Conservation (phyloP, 148 eudicot species). For the Camellia lanceoleosa region DNA sequence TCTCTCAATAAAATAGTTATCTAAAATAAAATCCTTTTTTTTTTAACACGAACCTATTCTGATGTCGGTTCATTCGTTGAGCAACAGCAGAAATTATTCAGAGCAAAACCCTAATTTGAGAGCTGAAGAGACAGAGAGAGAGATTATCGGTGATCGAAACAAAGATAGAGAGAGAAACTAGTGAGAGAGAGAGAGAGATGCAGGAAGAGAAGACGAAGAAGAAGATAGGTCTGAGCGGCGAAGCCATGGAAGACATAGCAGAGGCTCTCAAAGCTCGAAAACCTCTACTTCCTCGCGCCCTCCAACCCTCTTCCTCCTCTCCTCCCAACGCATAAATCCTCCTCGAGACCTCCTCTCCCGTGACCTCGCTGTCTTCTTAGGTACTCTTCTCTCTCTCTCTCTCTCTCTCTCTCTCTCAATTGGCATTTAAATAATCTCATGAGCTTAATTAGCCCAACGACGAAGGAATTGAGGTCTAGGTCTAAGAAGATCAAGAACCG, state of each 20-base stretch:
- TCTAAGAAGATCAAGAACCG: conserved; percentile 74
- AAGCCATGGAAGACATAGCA: conserved; percentile 53
- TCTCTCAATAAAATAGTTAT: too few relatives aligned
- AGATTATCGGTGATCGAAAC: too few relatives aligned
- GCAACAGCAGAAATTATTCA: too few relatives aligned
- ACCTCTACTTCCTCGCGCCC: conserved; percentile 81
- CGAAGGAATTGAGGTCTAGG: conserved; percentile 54
- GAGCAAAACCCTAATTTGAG: background rate
- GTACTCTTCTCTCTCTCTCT: conserved; percentile 25
- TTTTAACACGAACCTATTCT: too few relatives aligned
- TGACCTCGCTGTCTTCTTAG: conserved; percentile 77
- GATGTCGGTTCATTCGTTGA: too few relatives aligned
- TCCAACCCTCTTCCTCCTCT: conserved; percentile 45
- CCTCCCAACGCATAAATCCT: conserved; percentile 65
- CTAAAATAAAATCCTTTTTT: too few relatives aligned
- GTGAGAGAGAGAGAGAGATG: conserved; percentile 16
- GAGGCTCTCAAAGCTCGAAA: conserved; percentile 60
- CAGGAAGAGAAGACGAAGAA: conserved; percentile 16
- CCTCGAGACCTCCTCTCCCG: conserved; percentile 73
- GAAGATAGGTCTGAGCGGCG: conserved; percentile 18
- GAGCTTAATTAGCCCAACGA: conserved; percentile 63
- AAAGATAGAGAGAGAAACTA: too few relatives aligned
- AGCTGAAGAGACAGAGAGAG: background rate
- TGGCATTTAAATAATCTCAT: conserved; percentile 81
- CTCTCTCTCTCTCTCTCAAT: conserved; percentile 16